Evolutionary conservation across 306 rosid genomes (phyloP).

Genomic region (Vicia sativa): DNA sequence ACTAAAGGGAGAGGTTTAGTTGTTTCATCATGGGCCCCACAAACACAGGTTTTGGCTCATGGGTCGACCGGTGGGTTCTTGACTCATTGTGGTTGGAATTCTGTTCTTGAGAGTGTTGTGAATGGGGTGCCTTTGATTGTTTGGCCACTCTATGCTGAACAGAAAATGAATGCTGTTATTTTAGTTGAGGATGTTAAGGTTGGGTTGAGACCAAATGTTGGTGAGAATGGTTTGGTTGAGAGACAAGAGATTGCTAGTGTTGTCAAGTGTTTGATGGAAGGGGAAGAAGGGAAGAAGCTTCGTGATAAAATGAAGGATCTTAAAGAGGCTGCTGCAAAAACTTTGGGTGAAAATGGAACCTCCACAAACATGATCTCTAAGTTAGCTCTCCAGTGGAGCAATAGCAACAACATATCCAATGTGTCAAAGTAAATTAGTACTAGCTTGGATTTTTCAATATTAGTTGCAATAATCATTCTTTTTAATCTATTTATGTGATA

Average conservation of each 20-base stretch:
- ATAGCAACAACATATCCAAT: neutral
- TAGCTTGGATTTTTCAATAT: neutral
- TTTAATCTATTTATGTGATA: neutral
- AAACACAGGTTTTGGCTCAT: conserved; percentile 59
- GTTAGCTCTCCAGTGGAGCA: conserved; percentile 53
- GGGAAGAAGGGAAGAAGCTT: conserved; percentile 73
- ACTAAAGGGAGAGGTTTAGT: conserved; percentile 48
- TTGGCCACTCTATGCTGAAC: conserved; percentile 86
- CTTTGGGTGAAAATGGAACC: conserved; percentile 48
- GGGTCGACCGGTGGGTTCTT: conserved; percentile 67
- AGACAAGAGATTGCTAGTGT: conserved; percentile 54
- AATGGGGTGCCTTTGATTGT: conserved; percentile 68
- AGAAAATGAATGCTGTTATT: conserved; percentile 70
- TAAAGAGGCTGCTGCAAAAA: conserved; percentile 53
- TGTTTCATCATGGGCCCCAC: conserved; percentile 81
- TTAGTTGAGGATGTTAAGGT: conserved; percentile 48
- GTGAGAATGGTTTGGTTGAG: conserved; percentile 49
- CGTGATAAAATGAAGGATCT: conserved; percentile 59
- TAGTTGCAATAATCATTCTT: neutral
- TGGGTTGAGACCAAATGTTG: conserved; percentile 44
- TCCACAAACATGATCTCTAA: conserved; percentile 51
- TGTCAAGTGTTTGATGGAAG: conserved; percentile 64
- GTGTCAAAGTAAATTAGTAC: neutral
- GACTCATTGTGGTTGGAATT: conserved; percentile 90
- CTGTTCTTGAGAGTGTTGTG: conserved; percentile 57